Percentiles rank a stretch among this genome's conserved stretches.
These are phyloP conservation scores for Clonostachys rosea DNA, from an alignment of 2,329 filamentous ascomycete species.

Conservation along the genomic window DNA sequence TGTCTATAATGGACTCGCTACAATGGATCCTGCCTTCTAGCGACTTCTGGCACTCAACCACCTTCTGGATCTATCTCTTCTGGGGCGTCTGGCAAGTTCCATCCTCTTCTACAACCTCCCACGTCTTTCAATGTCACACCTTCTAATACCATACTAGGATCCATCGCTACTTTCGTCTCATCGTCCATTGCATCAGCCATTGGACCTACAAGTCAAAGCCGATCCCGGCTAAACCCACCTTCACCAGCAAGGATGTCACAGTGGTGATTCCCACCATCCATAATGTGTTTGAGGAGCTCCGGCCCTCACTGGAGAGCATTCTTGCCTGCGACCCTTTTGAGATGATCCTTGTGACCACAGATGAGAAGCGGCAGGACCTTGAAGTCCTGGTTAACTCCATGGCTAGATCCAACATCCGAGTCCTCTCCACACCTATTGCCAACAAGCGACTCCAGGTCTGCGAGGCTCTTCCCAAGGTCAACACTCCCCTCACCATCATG, in stretches of 20 bases:
- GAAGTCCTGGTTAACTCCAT: conserved; percentile 61
- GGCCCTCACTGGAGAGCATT: conserved; percentile 75
- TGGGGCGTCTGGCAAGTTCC: conserved; percentile 40
- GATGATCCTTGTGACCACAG: conserved; percentile 83
- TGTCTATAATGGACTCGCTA: too few relatives aligned
- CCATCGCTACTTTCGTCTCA: conserved; percentile 80
- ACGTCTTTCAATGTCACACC: too few relatives aligned
- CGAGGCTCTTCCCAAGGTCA: conserved; percentile 80
- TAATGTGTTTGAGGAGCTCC: conserved; percentile 77
- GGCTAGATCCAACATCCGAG: conserved; percentile 57
- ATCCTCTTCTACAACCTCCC: too few relatives aligned
- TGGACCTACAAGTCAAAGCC: conserved; percentile 84
- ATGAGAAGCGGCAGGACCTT: conserved; percentile 68
- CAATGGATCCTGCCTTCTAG: conserved; percentile 9
- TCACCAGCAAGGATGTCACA: conserved; percentile 80
- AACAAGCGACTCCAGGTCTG: conserved; percentile 96
- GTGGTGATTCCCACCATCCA: conserved; percentile 93
- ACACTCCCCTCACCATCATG: conserved; percentile 82
- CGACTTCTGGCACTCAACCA: conserved; percentile 34
- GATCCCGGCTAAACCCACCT: conserved; percentile 74
- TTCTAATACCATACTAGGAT: conserved; percentile 47
- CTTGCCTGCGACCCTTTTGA: conserved; percentile 65
- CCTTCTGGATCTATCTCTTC: conserved; percentile 41
- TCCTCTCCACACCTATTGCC: conserved; percentile 76
- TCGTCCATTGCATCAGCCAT: conserved; percentile 82